phyloP scores from a whole-genome alignment of 179 eudicot genomes.

The Vitellaria paradoxa region DNA sequence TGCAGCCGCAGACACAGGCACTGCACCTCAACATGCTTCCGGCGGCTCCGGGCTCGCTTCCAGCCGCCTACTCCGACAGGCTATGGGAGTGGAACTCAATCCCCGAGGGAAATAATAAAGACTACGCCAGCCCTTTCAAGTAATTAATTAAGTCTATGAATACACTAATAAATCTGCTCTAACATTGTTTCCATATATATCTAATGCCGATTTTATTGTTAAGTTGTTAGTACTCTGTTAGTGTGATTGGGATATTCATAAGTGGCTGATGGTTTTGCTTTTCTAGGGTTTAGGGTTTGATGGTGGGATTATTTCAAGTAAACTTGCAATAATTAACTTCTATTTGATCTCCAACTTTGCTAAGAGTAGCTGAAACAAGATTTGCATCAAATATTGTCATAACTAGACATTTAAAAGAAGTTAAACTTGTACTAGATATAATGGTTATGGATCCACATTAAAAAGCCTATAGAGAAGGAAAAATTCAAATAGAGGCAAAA shows the following conservation, averaged over 20 bases:
- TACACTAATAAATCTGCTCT: too few species aligned
- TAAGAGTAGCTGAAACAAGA: too few species aligned
- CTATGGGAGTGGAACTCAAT: conserved; percentile 75
- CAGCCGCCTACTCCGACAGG: conserved; percentile 28
- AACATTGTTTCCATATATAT: too few species aligned
- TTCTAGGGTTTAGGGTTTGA: conserved; percentile 8
- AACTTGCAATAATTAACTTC: neutral
- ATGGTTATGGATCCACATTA: too few species aligned
- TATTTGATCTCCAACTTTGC: neutral
- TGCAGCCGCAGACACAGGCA: conserved; percentile 29
- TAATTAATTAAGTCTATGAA: conserved; percentile 18
- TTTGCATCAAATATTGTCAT: too few species aligned
- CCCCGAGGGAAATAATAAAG: conserved; percentile 43
- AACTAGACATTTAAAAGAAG: too few species aligned
- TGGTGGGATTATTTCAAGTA: neutral
- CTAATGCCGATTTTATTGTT: conserved; percentile 5
- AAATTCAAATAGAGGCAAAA: too few species aligned
- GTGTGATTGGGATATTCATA: neutral
- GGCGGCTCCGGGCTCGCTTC: too few species aligned
- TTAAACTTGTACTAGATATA: too few species aligned
- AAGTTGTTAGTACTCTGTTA: neutral
- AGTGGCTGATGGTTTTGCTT: neutral
- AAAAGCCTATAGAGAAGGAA: too few species aligned
- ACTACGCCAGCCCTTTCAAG: conserved; percentile 55
- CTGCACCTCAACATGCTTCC: neutral